phyloP scores from a whole-genome alignment of 352 stramenopile genomes.

The Phytophthora sansomeana region DNA sequence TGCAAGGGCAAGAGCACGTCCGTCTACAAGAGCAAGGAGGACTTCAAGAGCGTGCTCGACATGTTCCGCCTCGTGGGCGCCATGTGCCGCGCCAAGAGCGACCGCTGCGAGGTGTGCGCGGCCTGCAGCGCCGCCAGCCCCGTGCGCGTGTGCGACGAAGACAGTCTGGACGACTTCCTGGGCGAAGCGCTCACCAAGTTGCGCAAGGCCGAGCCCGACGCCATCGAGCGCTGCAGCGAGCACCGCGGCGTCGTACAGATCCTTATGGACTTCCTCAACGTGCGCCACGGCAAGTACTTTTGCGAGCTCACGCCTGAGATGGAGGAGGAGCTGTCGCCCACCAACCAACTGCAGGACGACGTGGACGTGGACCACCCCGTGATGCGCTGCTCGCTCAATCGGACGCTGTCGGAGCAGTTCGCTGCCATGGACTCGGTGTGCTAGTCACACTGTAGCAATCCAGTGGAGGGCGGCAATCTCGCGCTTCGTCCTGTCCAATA shows the following conservation, averaged over 20 bases:
- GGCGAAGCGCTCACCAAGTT: conserved; percentile 60
- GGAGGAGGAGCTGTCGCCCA: conserved; percentile 32
- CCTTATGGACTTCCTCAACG: conserved; percentile 86
- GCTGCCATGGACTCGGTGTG: conserved; percentile 81
- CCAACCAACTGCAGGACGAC: conserved; percentile 41
- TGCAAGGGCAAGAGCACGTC: conserved; percentile 81
- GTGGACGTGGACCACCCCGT: conserved; percentile 73
- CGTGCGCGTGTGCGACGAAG: conserved; percentile 59
- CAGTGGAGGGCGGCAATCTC: conserved; percentile 2
- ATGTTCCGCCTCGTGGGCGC: conserved; percentile 84
- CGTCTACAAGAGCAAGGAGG: conserved; percentile 87
- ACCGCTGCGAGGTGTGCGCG: conserved; percentile 63
- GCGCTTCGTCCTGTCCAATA: conserved; percentile 19
- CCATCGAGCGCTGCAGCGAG: conserved; percentile 62
- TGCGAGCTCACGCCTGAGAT: conserved; percentile 54
- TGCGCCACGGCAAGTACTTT: conserved; percentile 82
- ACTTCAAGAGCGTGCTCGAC: conserved; percentile 83
- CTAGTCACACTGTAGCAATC: conserved; percentile 34
- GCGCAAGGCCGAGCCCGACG: conserved; percentile 46
- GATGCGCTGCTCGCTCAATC: conserved; percentile 77
- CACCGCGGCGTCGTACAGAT: conserved; percentile 85
- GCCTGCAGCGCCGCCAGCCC: conserved; percentile 51
- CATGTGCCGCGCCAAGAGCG: conserved; percentile 65
- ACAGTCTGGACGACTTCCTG: conserved; percentile 69
- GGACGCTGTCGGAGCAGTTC: conserved; percentile 80